Base-by-base conservation (phyloP, 2,329 filamentous ascomycete genomes). In the Aspergillus neotritici region DNA sequence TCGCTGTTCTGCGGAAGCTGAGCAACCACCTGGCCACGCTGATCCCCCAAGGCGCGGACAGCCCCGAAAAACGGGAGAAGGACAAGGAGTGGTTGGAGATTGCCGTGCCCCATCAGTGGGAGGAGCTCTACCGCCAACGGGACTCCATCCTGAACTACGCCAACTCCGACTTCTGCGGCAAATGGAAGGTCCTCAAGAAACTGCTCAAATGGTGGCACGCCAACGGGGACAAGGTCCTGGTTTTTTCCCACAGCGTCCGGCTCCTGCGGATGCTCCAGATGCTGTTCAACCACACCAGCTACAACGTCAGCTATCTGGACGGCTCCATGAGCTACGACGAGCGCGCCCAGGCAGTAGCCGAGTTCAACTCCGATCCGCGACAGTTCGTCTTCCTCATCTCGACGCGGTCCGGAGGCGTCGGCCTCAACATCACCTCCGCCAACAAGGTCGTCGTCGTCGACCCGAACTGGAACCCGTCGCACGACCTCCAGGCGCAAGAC, bases 401-500 rank as follows among this genome's bases (percentile, higher is more conserved):
- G 15, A 96, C 93, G 5, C 87, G 86, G 60, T 90, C 93, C 3
- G 93, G 93, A 16, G 93, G 93, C 4, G 86, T 96, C 0, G 93
- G 93, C 0, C 74, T 98, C 21, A 98, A 98, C 62, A 97, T 98
- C 60, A 95, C 91, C 0, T 93, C 88, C 2, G 93, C 93, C 1
- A 98, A 98, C 68, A 97, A 97, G 67, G 93, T 98, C 0, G 91
- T 98, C 32, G 87, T 98, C 30, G 83, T 97, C 37, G 93, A 97
- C 62, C 93, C 93, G 0, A 93, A 97, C 57, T 98, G 93, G 93
- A 98, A 98, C 53, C 93, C 93, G 0, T 80, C 87, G 2, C 91
- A 93, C 54, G 93, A 98, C 58, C 76, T 97, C 1, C 93, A 98
- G 65, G 93, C 93, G 0, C 93, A 98, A 66, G 93, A 98, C 61